Evolutionary conservation across 768 basidiomycete species (phyloP).

Genomic region (Leucocoprinus birnbaumii): DNA sequence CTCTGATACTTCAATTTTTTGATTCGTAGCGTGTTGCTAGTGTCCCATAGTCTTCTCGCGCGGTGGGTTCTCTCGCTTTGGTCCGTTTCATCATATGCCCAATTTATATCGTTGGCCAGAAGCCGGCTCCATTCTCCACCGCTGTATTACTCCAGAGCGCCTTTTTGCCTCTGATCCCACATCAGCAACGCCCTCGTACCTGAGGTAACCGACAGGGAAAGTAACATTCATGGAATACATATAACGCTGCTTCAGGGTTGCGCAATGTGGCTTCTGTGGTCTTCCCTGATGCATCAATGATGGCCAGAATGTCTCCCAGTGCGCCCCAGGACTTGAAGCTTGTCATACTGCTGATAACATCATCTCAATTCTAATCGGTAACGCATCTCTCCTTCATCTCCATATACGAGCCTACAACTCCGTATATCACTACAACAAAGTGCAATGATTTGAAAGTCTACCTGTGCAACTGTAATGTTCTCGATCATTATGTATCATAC

Average conservation of each 20-base stretch:
- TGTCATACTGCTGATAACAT: slow-evolving; percentile 4
- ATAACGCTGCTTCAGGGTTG: slow-evolving; percentile 1
- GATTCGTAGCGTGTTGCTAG: not conserved
- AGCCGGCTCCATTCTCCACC: slow-evolving; percentile 10
- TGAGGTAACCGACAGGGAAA: slow-evolving; percentile 5
- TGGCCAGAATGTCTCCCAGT: not conserved
- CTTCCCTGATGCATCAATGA: slow-evolving; percentile 10
- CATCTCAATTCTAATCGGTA: slow-evolving; percentile 3
- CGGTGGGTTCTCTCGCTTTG: not conserved
- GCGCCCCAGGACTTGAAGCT: not conserved
- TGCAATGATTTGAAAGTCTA: too few relatives aligned
- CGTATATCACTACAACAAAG: not conserved
- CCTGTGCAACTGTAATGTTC: not conserved
- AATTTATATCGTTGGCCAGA: not conserved
- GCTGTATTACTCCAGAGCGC: slow-evolving; percentile 1
- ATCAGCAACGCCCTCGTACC: slow-evolving; percentile 6
- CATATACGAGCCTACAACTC: not conserved
- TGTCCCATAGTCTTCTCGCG: not conserved
- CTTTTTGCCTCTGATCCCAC: not conserved
- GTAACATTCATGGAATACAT: slow-evolving; percentile 1
- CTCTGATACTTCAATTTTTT: not conserved
- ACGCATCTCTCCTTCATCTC: not conserved
- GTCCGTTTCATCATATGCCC: slow-evolving; percentile 1
- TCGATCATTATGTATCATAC: slow-evolving; percentile 2
- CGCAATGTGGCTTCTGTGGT: not conserved